Conservation (phyloP, 2,329 filamentous ascomycete genomes). For the Verruconis gallopava region DNA sequence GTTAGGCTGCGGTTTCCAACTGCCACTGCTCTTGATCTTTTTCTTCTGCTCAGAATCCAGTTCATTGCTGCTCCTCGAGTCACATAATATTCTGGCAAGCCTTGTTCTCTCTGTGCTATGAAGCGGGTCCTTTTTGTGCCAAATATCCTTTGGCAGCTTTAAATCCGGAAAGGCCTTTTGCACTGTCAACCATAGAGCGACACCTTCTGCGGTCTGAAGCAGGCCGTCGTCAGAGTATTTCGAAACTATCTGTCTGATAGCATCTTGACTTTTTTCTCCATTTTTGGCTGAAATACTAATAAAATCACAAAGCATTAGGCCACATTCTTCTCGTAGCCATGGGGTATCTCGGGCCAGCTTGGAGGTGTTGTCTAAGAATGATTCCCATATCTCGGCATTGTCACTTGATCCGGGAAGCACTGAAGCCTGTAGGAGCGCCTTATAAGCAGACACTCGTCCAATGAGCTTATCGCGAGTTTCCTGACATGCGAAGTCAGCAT, state of each 20-base stretch:
- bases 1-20: conserved; percentile 68
- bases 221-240: conserved; percentile 52
- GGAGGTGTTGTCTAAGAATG: conserved; percentile 60
- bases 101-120: conserved; percentile 52
- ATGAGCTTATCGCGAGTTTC: conserved; percentile 79
- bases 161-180: conserved; percentile 50
- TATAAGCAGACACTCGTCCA: conserved; percentile 74
- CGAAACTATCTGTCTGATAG: conserved; percentile 49
- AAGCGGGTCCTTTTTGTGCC: conserved; percentile 62
- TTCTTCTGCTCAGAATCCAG: not conserved
- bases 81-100: conserved; percentile 67
- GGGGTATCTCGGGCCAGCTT: conserved; percentile 67
- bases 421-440: conserved; percentile 70
- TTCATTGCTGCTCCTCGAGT: conserved; percentile 50
- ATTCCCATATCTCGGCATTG: conserved; percentile 40
- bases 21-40: conserved; percentile 40
- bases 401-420: conserved; percentile 52
- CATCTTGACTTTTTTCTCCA: conserved; percentile 35
- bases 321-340: conserved; percentile 82
- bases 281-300: conserved; percentile 41
- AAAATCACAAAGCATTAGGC: conserved; percentile 65
- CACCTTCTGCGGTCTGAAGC: conserved; percentile 71
- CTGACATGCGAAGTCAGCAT: conserved; percentile 33
- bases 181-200: conserved; percentile 74
- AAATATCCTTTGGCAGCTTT: conserved; percentile 55